These are phyloP conservation scores for Blastobotrys apis DNA, from an alignment of 1,139 yeast species.

Conservation along the genomic window DNA sequence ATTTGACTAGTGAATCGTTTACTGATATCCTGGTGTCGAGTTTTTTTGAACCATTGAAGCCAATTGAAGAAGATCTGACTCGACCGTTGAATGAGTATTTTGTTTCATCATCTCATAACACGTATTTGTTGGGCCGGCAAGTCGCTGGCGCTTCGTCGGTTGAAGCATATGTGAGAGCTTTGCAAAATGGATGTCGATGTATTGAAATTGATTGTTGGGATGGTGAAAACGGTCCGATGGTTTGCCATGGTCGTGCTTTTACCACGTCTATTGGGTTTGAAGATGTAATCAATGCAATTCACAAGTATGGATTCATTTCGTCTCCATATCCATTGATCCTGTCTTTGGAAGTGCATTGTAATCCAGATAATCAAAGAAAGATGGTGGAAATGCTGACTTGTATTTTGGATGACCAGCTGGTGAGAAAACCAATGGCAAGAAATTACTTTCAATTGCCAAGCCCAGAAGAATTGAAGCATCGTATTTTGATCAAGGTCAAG, in stretches of 20 bases:
- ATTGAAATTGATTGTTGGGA: constrained; percentile 96
- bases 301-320: constrained; percentile 79
- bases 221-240: constrained; percentile 76
- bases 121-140: constrained; percentile 84
- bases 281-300: constrained; percentile 67
- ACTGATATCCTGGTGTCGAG: constrained; percentile 50
- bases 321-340: constrained; percentile 81
- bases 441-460: constrained; percentile 50
- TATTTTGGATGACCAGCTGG: constrained; percentile 55
- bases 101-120: constrained; percentile 92
- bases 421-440: constrained; percentile 41
- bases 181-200: constrained; percentile 90
- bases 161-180: constrained; percentile 84
- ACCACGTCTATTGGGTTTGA: constrained; percentile 67
- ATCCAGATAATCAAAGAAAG: constrained; percentile 54
- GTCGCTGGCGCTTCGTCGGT: constrained; percentile 87
- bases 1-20: constrained; percentile 48
- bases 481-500: constrained; percentile 73
- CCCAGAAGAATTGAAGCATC: constrained; percentile 65
- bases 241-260: constrained; percentile 82
- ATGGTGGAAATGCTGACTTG: constrained; percentile 51
- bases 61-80: constrained; percentile 45
- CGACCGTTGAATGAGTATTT: constrained; percentile 80
- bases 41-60: constrained; percentile 37
- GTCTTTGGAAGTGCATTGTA: constrained; percentile 85